Percentiles rank a stretch among this genome's conserved stretches.
These are phyloP conservation scores for Naganishia kalamii DNA, from an alignment of 768 basidiomycete genomes.

Conservation along the genomic window DNA sequence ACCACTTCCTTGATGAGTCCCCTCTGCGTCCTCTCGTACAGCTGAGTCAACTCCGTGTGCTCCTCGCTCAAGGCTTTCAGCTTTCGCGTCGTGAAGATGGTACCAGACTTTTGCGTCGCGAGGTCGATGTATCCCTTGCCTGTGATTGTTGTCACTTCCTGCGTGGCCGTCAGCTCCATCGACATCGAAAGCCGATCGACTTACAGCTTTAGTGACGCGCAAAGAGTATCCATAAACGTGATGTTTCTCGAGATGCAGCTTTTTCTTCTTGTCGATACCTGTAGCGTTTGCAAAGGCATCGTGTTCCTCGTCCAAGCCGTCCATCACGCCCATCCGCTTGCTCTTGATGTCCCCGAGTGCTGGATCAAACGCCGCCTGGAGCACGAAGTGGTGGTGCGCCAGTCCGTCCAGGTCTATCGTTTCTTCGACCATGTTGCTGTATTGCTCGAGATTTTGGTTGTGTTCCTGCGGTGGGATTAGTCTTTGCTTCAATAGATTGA, in stretches of 20 bases:
- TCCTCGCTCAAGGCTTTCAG: slow-evolving; percentile 68
- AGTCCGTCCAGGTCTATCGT: slow-evolving; percentile 86
- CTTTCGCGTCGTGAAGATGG: slow-evolving; percentile 74
- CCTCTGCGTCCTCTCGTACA: slow-evolving; percentile 70
- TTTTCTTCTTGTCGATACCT: slow-evolving; percentile 80
- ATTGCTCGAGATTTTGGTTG: slow-evolving; percentile 62
- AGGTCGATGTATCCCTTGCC: slow-evolving; percentile 73
- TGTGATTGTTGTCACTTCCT: slow-evolving; percentile 74
- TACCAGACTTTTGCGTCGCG: slow-evolving; percentile 74
- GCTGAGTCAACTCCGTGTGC: slow-evolving; percentile 60
- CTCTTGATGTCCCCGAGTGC: slow-evolving; percentile 63
- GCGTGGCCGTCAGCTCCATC: not conserved
- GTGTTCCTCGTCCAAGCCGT: slow-evolving; percentile 79
- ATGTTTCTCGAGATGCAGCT: slow-evolving; percentile 89
- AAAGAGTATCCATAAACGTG: slow-evolving; percentile 85
- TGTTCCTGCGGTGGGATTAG: slow-evolving; percentile 55
- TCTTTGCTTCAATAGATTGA: not conserved
- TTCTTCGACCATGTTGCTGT: slow-evolving; percentile 88
- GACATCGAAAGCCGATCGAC: slow-evolving; percentile 33
- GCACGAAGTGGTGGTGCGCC: slow-evolving; percentile 68
- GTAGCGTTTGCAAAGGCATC: slow-evolving; percentile 62
- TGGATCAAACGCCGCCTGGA: slow-evolving; percentile 84
- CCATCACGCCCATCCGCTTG: slow-evolving; percentile 64
- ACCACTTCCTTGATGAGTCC: slow-evolving; percentile 87
- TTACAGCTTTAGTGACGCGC: slow-evolving; percentile 79